phyloP scores from a whole-genome alignment of 2,329 filamentous ascomycete genomes.

The Aotearoamyces nothofagi region DNA sequence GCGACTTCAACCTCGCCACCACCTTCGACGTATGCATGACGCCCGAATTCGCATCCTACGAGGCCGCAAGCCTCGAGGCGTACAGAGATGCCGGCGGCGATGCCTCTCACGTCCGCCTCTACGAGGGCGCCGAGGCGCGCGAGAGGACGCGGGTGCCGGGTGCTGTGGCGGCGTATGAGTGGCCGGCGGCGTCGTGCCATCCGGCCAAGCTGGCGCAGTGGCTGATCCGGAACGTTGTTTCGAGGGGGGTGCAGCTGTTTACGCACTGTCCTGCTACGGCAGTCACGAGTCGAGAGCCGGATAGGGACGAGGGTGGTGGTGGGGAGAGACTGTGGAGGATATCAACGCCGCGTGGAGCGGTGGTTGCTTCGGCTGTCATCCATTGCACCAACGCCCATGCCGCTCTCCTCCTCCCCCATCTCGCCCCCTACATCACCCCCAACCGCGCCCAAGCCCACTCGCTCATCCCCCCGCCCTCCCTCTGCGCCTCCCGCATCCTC shows the following conservation, averaged over 20 bases:
- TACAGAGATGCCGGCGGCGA: conserved; percentile 27
- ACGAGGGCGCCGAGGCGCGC: conserved; percentile 24
- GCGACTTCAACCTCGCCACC: conserved; percentile 29
- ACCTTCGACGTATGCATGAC: conserved; percentile 34
- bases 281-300: conserved; percentile 22
- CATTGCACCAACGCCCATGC: conserved; percentile 27
- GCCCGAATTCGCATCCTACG: conserved; percentile 27
- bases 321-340: conserved; percentile 17
- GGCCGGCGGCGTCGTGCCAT: conserved; percentile 32
- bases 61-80: conserved; percentile 23
- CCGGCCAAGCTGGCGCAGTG: conserved; percentile 32
- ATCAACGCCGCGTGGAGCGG: conserved; percentile 19
- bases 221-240: too few relatives aligned
- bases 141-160: conserved; percentile 21
- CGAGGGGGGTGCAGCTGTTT: too few relatives aligned
- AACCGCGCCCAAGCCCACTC: conserved; percentile 29
- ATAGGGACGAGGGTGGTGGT: conserved; percentile 7
- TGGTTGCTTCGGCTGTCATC: conserved; percentile 17
- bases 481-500: conserved; percentile 21
- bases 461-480: conserved; percentile 23
- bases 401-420: conserved; percentile 22
- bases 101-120: conserved; percentile 24
- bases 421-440: conserved; percentile 22
- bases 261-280: too few relatives aligned
- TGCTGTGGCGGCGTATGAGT: conserved; percentile 31